Evolutionary conservation across 805 yeast species (phyloP), one percentile per base, ranked within the genome.

Genomic region (Phaffomyces antillensis): DNA sequence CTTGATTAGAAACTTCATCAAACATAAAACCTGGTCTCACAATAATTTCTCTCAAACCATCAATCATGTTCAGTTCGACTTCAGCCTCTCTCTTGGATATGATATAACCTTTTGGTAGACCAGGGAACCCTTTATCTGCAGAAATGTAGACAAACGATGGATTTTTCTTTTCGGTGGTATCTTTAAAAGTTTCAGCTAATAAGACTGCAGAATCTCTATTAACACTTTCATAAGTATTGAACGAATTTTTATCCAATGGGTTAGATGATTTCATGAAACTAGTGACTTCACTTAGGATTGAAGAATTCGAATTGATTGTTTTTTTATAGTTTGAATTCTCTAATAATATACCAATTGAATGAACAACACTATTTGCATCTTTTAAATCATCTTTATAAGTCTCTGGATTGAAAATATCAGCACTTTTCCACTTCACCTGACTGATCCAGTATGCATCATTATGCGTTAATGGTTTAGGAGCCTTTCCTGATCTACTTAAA

Each of bases 1-100:
- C 54, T 7, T 55, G 50, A 8, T 58, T 51, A 3, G 58, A 51
- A 37, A 56, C 56, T 33, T 70, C 77, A 57, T 86, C 95, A 56
- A 67, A 84, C 89, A 89, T 81, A 53, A 88, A 78, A 0, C 95
- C 95, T 0, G 96, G 96, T 48, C 96, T 72, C 63, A 86, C 50
- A 15, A 84, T 60, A 2, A 89, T 77, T 0, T 83, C 67, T 45
- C 91, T 72, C 23, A 86, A 65, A 3, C 62, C 58, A n/a, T 68
- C 65, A 18, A 75, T 65, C 25, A 69, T 60, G 44, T 61, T 42
- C 18, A 79, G 61, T 52, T 77, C 82, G 23, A 62, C 61, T 59
- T 89, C 97, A 0, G 96, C 91, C 47, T 72, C 79, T 52, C 96
- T 67, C 55, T 89, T 89, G 20, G 93, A 79, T 10, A 72, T 69